A percentile compares a stretch with the other conserved stretches of the same genome.
These are phyloP conservation scores for Apostasia ramifera DNA, from an alignment of 106 monocot species.

Conservation along the genomic window DNA sequence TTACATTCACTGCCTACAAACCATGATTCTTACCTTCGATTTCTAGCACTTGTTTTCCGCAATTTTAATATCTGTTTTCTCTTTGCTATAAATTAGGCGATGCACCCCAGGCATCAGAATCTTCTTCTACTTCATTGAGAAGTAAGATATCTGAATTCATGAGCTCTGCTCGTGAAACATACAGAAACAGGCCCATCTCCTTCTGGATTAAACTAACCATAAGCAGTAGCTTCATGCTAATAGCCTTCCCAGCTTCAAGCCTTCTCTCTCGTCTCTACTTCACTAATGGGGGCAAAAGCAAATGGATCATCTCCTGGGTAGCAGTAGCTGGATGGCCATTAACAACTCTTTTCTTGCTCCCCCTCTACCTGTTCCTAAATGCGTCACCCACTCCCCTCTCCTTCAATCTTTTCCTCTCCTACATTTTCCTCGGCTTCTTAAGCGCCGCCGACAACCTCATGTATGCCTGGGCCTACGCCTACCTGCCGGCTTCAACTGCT, in stretches of 20 bases:
- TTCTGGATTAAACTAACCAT: conserved; percentile 57
- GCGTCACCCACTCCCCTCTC: conserved; percentile 56
- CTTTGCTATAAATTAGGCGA: conserved; percentile 10
- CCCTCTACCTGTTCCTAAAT: conserved; percentile 40
- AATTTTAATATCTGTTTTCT: neutral
- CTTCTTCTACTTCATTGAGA: conserved; percentile 7
- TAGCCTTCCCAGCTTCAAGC: conserved; percentile 86
- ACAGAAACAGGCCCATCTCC: conserved; percentile 37
- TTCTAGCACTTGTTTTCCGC: too few relatives aligned
- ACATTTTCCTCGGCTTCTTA: conserved; percentile 63
- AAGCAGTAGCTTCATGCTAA: conserved; percentile 58
- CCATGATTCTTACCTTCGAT: too few relatives aligned
- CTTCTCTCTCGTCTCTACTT: conserved; percentile 83
- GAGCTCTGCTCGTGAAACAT: conserved; percentile 19
- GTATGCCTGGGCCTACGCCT: conserved; percentile 90
- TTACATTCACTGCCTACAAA: too few relatives aligned
- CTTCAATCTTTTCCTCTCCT: conserved; percentile 55
- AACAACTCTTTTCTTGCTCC: conserved; percentile 44
- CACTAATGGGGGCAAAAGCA: conserved; percentile 70
- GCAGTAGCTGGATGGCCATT: conserved; percentile 97
- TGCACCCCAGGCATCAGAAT: conserved; percentile 2
- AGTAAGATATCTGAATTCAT: conserved; percentile 16
- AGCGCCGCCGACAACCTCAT: conserved; percentile 85
- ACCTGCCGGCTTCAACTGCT: conserved; percentile 87
- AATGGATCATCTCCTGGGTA: conserved; percentile 90